Percentiles rank a stretch among this genome's conserved stretches.
Conservation (phyloP, 306 rosid species). For the Castanospermum australe region DNA sequence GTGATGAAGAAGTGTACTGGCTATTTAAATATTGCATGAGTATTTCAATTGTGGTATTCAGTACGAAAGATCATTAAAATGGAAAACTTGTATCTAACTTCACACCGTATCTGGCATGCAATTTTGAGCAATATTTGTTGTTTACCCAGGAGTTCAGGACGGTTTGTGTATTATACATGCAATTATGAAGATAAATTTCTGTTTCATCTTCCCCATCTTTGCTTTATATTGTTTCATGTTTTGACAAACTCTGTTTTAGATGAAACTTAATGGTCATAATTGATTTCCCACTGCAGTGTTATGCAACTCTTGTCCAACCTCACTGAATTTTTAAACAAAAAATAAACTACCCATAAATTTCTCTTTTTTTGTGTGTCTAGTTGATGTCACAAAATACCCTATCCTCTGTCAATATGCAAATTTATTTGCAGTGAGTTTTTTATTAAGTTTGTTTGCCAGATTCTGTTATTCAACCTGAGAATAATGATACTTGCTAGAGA, state of each 20-base stretch:
- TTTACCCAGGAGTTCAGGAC: background rate
- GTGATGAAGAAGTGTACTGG: background rate
- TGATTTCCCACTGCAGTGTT: background rate
- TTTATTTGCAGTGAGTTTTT: background rate
- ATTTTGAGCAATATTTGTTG: background rate
- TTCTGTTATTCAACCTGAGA: background rate
- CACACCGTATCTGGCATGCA: background rate
- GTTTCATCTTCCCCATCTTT: background rate
- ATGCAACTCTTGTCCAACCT: slow-evolving; percentile 6
- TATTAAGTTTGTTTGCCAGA: background rate
- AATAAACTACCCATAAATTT: background rate
- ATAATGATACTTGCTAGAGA: too few relatives aligned
- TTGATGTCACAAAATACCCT: background rate
- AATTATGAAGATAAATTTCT: background rate
- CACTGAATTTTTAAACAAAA: slow-evolving; percentile 1
- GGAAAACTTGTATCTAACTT: background rate
- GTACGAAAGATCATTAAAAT: background rate
- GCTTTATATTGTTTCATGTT: background rate
- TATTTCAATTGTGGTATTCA: background rate
- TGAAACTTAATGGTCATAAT: background rate
- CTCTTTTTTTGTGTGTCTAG: background rate
- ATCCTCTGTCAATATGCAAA: background rate
- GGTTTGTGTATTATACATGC: background rate
- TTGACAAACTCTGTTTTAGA: background rate
- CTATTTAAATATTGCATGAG: background rate